These are phyloP conservation scores for Tarenaya hassleriana DNA, from an alignment of 345 rosid species.

Conservation along the genomic window DNA sequence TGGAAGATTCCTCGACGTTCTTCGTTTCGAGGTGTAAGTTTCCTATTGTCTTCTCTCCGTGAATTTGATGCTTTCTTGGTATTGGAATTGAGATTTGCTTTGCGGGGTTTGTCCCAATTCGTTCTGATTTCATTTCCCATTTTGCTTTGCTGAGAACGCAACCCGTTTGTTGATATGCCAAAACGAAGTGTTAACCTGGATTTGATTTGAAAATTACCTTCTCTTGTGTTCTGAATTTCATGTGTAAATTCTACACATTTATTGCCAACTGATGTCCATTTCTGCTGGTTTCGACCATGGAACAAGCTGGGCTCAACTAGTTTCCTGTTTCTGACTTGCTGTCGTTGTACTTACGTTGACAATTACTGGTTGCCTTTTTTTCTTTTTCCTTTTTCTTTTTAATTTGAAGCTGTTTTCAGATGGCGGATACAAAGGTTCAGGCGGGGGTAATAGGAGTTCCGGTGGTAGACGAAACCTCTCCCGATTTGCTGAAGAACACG, in stretches of 20 bases:
- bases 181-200: too few species aligned
- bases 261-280: too few species aligned
- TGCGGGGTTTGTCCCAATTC: slow-evolving; percentile 23
- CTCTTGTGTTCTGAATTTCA: too few species aligned
- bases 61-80: background rate
- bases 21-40: background rate
- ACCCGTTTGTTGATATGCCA: too few species aligned
- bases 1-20: background rate
- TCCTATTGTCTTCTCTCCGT: background rate
- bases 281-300: too few species aligned
- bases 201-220: too few species aligned
- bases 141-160: too few species aligned
- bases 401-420: slow-evolving; percentile 17
- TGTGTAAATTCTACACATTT: too few species aligned
- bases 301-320: too few species aligned
- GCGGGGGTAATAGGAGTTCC: slow-evolving; percentile 14
- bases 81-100: background rate
- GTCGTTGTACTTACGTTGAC: slow-evolving; percentile 7
- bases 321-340: slow-evolving; percentile 9
- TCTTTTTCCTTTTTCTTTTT: too few species aligned
- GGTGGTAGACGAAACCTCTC: slow-evolving; percentile 40
- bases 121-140: background rate
- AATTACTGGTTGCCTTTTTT: slow-evolving; percentile 2
- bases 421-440: slow-evolving; percentile 41
- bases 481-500: slow-evolving; percentile 85